phyloP scores from a whole-genome alignment of 495 filamentous ascomycete genomes.

The Penicillium mononematosum region DNA sequence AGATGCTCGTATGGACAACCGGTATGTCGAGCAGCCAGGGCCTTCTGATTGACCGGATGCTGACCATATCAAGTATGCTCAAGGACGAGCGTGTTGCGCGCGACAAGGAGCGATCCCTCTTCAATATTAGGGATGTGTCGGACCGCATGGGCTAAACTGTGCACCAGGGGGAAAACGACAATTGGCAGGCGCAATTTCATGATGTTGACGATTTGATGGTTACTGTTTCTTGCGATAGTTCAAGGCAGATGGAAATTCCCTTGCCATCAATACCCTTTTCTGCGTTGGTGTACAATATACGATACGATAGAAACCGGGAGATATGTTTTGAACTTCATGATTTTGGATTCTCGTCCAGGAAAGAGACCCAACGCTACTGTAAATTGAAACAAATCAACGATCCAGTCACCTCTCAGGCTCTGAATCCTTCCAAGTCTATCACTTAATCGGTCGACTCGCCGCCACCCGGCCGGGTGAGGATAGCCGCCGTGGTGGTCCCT shows the following conservation, averaged over 20 bases:
- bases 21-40: constrained; percentile 33
- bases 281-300: constrained; percentile 27
- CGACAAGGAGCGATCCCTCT: constrained; percentile 62
- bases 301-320: constrained; percentile 14
- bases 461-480: constrained; percentile 66
- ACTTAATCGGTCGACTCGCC: constrained; percentile 35
- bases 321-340: constrained; percentile 24
- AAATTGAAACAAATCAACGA: constrained; percentile 28
- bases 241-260: constrained; percentile 11
- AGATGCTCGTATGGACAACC: constrained; percentile 76
- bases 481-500: constrained; percentile 74
- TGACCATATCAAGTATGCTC: constrained; percentile 64
- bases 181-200: constrained; percentile 19
- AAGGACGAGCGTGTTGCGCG: constrained; percentile 81
- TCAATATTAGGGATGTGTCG: constrained; percentile 67
- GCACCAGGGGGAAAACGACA: neutral
- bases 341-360: constrained; percentile 29
- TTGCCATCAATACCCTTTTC: constrained; percentile 24
- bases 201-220: constrained; percentile 37
- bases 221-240: constrained; percentile 17
- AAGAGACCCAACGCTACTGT: constrained; percentile 33
- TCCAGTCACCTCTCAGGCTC: constrained; percentile 11
- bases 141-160: constrained; percentile 67
- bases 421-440: constrained; percentile 8
- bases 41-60: neutral